phyloP scores from a whole-genome alignment of 106 monocot genomes.

The Allium fistulosum region DNA sequence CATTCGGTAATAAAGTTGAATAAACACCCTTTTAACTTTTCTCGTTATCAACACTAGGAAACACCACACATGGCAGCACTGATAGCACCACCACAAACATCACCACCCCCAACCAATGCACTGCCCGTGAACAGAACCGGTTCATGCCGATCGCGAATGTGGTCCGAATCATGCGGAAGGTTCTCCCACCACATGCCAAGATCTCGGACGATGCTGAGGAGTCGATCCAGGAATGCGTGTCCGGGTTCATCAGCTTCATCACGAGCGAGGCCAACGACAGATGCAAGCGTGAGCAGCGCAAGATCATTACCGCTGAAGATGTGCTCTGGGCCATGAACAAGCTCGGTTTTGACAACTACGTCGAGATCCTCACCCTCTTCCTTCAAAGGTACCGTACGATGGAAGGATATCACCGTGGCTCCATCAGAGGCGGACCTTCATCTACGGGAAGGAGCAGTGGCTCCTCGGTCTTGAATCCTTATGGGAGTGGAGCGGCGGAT shows the following conservation, averaged over 20 bases:
- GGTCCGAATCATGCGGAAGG: conserved; percentile 56
- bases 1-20: too few species aligned
- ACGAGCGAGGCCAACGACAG: conserved; percentile 57
- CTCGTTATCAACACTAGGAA: too few species aligned
- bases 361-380: conserved; percentile 41
- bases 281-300: conserved; percentile 62
- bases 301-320: conserved; percentile 61
- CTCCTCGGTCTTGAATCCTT: neutral
- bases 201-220: conserved; percentile 69
- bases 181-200: conserved; percentile 58
- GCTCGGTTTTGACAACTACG: conserved; percentile 59
- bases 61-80: too few species aligned
- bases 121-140: too few species aligned
- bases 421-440: neutral
- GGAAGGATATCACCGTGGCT: conserved; percentile 45
- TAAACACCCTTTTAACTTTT: too few species aligned
- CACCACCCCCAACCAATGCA: too few species aligned
- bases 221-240: conserved; percentile 66
- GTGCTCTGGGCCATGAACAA: conserved; percentile 59
- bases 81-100: too few species aligned
- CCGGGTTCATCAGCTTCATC: conserved; percentile 66
- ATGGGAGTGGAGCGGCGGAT: neutral
- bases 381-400: conserved; percentile 40
- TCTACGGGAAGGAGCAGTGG: too few species aligned
- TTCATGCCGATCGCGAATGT: conserved; percentile 49